Percentiles rank a stretch among this genome's conserved stretches.
Conservation (phyloP, 2,329 filamentous ascomycete genomes). For the Aspergillus ibericus region DNA sequence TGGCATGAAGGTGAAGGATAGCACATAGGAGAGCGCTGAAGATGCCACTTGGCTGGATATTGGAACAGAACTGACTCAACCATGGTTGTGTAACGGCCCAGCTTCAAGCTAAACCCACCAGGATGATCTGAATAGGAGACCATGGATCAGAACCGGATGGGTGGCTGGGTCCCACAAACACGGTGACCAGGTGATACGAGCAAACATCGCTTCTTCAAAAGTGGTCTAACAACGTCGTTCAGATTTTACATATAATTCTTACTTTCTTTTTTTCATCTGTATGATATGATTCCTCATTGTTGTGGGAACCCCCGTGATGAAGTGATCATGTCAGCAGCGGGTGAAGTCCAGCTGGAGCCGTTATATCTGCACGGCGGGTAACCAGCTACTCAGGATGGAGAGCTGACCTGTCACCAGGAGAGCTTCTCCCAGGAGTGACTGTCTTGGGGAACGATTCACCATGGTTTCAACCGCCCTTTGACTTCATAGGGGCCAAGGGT, state of each 20-base stretch:
- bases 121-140: slow-evolving; percentile 4
- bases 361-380: slow-evolving; percentile 13
- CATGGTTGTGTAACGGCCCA: slow-evolving; percentile 7
- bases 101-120: slow-evolving; percentile 6
- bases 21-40: neutral
- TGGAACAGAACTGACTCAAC: neutral
- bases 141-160: slow-evolving; percentile 13
- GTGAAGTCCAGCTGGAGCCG: slow-evolving; percentile 9
- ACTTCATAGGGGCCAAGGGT: neutral
- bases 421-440: neutral
- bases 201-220: slow-evolving; percentile 3
- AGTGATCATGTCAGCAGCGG: slow-evolving; percentile 4
- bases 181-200: slow-evolving; percentile 15
- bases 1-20: neutral
- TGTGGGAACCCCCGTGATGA: neutral
- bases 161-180: slow-evolving; percentile 15
- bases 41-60: slow-evolving; percentile 5
- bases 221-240: neutral
- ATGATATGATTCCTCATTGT: neutral
- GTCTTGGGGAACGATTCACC: slow-evolving; percentile 6
- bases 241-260: neutral
- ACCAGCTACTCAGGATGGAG: neutral
- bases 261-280: neutral
- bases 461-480: slow-evolving; percentile 8
- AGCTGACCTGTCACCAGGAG: neutral